Conservation (phyloP, 371 early-diverging fungal species). For the Haplosporangium sp. region DNA sequence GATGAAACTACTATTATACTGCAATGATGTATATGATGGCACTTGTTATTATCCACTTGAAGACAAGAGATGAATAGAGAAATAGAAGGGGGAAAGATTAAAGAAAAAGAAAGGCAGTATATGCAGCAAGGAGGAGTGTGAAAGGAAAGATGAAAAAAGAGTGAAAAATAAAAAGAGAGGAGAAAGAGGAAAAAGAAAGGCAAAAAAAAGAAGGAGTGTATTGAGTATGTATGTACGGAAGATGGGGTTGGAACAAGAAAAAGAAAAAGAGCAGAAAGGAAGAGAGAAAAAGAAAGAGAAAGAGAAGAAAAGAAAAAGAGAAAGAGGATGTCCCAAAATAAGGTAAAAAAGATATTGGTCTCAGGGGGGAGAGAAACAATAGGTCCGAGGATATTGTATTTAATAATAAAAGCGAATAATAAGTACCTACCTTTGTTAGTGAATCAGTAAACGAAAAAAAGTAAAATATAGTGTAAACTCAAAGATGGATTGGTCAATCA, state of each 20-base stretch:
- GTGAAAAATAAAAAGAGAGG: not conserved
- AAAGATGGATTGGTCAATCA: no score
- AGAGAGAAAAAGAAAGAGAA: not conserved
- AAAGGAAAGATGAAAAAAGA: conserved; percentile 5
- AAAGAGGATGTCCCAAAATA: not conserved
- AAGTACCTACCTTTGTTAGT: no score
- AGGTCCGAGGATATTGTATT: no score
- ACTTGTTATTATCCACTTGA: not conserved
- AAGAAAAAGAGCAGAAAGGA: conserved; percentile 1
- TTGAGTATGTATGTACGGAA: not conserved
- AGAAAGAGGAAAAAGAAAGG: conserved; percentile 2
- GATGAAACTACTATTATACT: not conserved
- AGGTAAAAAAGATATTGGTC: not conserved
- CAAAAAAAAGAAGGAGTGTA: not conserved
- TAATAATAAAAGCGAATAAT: no score
- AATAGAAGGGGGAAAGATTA: not conserved
- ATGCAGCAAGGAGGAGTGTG: not conserved
- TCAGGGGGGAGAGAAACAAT: not conserved
- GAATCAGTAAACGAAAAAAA: no score
- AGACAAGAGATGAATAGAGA: not conserved
- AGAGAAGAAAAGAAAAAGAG: not conserved
- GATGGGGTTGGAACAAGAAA: conserved; percentile 8
- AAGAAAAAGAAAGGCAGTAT: not conserved
- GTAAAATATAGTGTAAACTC: no score
- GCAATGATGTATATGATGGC: not conserved